A percentile compares a stretch with the other conserved stretches of the same genome.
These are phyloP conservation scores for Crithidia expoeki DNA, from an alignment of 208 protist species.

Conservation along the genomic window DNA sequence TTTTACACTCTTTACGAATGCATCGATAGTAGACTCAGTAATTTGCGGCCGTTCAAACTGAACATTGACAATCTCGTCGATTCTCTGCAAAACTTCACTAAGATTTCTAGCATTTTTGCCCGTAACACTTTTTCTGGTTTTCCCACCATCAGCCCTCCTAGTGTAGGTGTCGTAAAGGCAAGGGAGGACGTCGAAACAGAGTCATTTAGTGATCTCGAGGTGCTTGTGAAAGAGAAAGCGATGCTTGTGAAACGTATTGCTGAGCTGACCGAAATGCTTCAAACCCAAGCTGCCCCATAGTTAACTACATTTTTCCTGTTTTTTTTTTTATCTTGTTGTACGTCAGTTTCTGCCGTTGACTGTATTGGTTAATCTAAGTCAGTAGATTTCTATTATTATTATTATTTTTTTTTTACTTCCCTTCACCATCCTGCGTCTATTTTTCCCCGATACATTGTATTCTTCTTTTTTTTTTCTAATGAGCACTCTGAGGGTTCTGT, in stretches of 20 bases:
- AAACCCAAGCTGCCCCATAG: neutral
- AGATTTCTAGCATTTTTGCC: conserved; percentile 40
- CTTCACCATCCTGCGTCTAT: too few relatives aligned
- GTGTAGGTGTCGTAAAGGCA: neutral
- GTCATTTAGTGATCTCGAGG: neutral
- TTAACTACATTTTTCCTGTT: too few relatives aligned
- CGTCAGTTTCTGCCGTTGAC: neutral
- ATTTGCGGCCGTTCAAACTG: conserved; percentile 30
- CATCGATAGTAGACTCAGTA: neutral
- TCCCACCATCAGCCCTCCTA: neutral
- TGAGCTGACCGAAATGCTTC: conserved; percentile 7
- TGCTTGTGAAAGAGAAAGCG: conserved; percentile 11
- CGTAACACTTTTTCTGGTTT: conserved; percentile 7
- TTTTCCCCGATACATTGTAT: too few relatives aligned
- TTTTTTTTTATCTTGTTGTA: conserved; percentile 7
- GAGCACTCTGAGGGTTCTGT: neutral
- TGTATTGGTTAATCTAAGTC: too few relatives aligned
- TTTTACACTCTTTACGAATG: conserved; percentile 24
- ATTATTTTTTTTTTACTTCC: too few relatives aligned
- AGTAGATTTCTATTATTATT: too few relatives aligned
- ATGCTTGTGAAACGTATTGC: conserved; percentile 19
- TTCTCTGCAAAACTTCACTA: conserved; percentile 56
- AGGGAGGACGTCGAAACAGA: neutral
- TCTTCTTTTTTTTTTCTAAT: too few relatives aligned
- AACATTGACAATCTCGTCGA: conserved; percentile 69